These are phyloP conservation scores for Pseudoturritis turrita DNA, from an alignment of 345 rosid species.

Conservation along the genomic window DNA sequence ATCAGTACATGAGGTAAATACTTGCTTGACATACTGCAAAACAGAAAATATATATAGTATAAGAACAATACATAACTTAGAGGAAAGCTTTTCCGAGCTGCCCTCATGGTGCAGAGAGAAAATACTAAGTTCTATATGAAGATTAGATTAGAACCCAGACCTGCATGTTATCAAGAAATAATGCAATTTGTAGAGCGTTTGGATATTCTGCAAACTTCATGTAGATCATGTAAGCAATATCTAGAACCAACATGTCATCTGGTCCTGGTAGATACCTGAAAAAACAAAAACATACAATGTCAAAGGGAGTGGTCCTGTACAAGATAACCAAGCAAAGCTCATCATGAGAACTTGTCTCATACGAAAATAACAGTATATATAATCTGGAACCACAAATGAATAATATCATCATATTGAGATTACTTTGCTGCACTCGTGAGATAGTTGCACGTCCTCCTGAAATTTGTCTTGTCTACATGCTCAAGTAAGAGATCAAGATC, in stretches of 20 bases:
- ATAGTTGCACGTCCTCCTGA: slow-evolving; percentile 87
- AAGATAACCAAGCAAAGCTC: not conserved
- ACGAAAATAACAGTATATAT: not conserved
- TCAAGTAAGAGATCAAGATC: slow-evolving; percentile 83
- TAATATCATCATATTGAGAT: slow-evolving; percentile 1
- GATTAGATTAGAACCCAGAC: slow-evolving; percentile 37
- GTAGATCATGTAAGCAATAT: slow-evolving; percentile 77
- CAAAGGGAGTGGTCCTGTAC: not conserved
- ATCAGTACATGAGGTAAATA: slow-evolving; percentile 74
- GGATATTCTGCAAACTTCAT: slow-evolving; percentile 64
- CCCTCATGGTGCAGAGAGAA: not conserved
- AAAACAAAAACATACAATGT: slow-evolving; percentile 2
- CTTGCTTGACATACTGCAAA: slow-evolving; percentile 70
- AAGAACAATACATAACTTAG: not conserved
- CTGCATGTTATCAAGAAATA: slow-evolving; percentile 78
- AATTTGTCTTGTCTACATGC: slow-evolving; percentile 76
- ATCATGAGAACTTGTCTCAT: not conserved
- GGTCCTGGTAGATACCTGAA: slow-evolving; percentile 90
- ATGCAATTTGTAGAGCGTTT: slow-evolving; percentile 81
- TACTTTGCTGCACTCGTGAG: slow-evolving; percentile 89
- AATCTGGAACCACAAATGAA: not conserved
- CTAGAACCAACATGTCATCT: slow-evolving; percentile 71
- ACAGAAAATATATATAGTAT: slow-evolving; percentile 21
- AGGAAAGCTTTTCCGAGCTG: slow-evolving; percentile 5
- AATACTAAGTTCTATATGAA: not conserved